Base-by-base conservation (phyloP, 1,284 basidiomycete species). In the Inonotus hispidus region DNA sequence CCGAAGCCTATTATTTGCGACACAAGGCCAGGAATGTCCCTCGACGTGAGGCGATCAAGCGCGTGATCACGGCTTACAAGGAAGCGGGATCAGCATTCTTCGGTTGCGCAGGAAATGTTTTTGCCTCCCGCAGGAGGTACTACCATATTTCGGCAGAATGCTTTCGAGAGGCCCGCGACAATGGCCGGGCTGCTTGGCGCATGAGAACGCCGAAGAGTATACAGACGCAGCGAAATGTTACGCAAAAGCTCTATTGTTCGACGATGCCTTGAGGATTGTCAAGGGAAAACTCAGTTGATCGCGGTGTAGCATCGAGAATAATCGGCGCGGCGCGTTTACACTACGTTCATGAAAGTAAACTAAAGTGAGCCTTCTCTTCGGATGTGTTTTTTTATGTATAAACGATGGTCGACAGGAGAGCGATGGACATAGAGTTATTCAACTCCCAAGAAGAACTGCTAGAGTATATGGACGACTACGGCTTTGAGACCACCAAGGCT, bases 401-500 rank as follows among this genome's bases (percentile, higher is more conserved):
- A 27, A 21, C 5, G 11, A 10, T 5, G 4, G 13, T 43, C 1
- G 60, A 4, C 63, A 83, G 87, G 64, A 76, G 80, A 72, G 76
- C 81, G 7, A 10, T 68, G 14, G 65, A 66, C 2, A 69, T 68
- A 16, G 65, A 66, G 2, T 69, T 89, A 0, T 90, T 89, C 66
- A 64, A 71, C 0, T 74, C 77, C 0, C 68, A 74, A 0, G 80
- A 88, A 23, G 81, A 86, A 11, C 75, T 78, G 16, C 63, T 87
- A 7, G 78, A 82, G 46, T 89, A 84, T 62, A 75, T 84, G 50
- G 79, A 84, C 59, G 78, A 82, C 13, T 79, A 77, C 53, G 80
- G 78, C 23, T 73, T 89, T 4, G 80, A 84, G 60, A 66, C 78
- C 14, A 79, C 81, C 11, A 78, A 74, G n/a, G 81, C 79, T 0